A percentile compares a stretch with the other conserved stretches of the same genome.
Evolutionary conservation across 1,284 basidiomycete species (phyloP).

Genomic region (Leccinum angustisporum): DNA sequence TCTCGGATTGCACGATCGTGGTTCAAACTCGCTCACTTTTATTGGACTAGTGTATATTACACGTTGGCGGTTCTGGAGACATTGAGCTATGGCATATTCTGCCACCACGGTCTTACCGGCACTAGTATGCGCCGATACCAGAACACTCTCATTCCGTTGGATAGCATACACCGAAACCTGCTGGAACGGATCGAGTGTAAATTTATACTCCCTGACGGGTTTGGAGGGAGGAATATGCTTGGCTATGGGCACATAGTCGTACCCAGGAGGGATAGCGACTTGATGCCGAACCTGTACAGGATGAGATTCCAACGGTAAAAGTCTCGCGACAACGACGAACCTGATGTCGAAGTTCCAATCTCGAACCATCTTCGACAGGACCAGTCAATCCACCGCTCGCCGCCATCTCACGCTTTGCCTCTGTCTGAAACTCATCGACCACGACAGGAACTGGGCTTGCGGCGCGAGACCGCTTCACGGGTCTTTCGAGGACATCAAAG

Average conservation of each 20-base stretch:
- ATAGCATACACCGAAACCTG: slow-evolving; percentile 93
- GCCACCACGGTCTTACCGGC: slow-evolving; percentile 99
- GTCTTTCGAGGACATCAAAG: slow-evolving; percentile 18
- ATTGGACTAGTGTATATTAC: slow-evolving; percentile 99
- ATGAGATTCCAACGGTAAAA: slow-evolving; percentile 6
- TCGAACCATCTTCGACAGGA: slow-evolving; percentile 62
- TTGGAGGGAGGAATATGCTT: slow-evolving; percentile 91
- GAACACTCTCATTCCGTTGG: slow-evolving; percentile 94
- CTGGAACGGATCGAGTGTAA: slow-evolving; percentile 98
- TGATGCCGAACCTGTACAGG: slow-evolving; percentile 78
- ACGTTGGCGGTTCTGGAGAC: slow-evolving; percentile 87
- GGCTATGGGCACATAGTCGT: slow-evolving; percentile 89
- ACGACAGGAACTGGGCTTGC: slow-evolving; percentile 67
- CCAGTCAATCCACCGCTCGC: slow-evolving; percentile 82
- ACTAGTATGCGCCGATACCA: slow-evolving; percentile 98
- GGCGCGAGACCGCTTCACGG: slow-evolving; percentile 24
- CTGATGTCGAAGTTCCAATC: slow-evolving; percentile 77
- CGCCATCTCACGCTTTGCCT: slow-evolving; percentile 85
- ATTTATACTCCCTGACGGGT: slow-evolving; percentile 92
- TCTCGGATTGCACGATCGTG: slow-evolving; percentile 20
- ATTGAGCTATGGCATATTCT: slow-evolving; percentile 98
- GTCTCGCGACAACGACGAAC: slow-evolving; percentile 38
- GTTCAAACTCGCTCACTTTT: slow-evolving; percentile 66
- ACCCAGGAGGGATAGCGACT: slow-evolving; percentile 93
- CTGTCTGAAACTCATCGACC: slow-evolving; percentile 87